Conservation (phyloP, 768 basidiomycete genomes). For the Amyloporia xantha region DNA sequence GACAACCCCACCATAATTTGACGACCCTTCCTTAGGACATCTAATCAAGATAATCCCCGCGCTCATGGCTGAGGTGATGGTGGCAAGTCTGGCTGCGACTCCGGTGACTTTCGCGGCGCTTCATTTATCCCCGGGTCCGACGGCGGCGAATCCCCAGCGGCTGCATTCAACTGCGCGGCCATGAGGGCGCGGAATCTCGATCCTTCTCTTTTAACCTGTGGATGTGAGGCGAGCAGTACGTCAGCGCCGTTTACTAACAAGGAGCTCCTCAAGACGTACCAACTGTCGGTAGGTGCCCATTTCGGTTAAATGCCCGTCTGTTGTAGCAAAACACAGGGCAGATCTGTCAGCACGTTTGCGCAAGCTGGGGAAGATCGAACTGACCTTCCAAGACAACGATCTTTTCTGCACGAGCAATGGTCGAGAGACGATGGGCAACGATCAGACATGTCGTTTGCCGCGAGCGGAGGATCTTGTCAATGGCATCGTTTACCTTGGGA, state of each 20-base stretch:
- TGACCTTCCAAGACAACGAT: constrained; percentile 87
- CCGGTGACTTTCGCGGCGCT: not conserved
- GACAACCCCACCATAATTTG: too few species aligned
- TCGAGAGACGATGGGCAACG: constrained; percentile 85
- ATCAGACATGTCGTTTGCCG: constrained; percentile 82
- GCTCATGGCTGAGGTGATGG: not conserved
- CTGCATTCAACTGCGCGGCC: constrained; percentile 78
- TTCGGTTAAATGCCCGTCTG: constrained; percentile 76
- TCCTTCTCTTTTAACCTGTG: constrained; percentile 54
- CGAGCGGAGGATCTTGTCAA: constrained; percentile 77
- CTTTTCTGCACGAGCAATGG: constrained; percentile 83
- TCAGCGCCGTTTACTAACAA: not conserved
- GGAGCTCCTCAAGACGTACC: constrained; percentile 35
- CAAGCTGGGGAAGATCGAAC: constrained; percentile 11
- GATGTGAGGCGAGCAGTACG: constrained; percentile 1
- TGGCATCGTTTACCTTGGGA: constrained; percentile 90
- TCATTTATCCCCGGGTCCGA: not conserved
- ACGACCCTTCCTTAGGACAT: too few species aligned
- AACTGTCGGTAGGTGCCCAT: constrained; percentile 76
- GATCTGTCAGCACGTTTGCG: not conserved
- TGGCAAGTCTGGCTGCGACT: not conserved
- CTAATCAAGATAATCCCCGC: too few species aligned
- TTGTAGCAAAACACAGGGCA: not conserved
- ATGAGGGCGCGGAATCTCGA: constrained; percentile 84
- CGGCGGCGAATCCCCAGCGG: constrained; percentile 15